A percentile compares a stretch with the other conserved stretches of the same genome.
Conservation (phyloP, 129 eudicot species). For the Tagetes erecta region DNA sequence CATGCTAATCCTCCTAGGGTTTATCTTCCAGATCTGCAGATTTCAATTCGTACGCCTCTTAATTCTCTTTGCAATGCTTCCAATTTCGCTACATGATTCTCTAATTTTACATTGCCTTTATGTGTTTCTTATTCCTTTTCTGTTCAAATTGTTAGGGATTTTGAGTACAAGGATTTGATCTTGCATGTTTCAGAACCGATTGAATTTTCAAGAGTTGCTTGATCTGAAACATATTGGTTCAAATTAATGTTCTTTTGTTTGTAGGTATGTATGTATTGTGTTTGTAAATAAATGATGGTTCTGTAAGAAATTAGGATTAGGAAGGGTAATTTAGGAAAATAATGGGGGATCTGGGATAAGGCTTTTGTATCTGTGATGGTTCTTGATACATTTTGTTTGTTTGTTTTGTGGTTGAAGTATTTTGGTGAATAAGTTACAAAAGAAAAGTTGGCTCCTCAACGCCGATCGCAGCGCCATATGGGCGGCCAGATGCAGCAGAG, state of each 20-base stretch:
- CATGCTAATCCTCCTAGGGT: slow-evolving; percentile 22
- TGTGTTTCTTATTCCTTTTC: not conserved
- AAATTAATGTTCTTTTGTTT: slow-evolving; percentile 10
- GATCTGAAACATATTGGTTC: slow-evolving; percentile 23
- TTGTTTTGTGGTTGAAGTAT: slow-evolving; percentile 27
- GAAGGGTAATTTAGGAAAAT: not conserved
- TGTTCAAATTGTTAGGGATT: slow-evolving; percentile 23
- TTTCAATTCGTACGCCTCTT: slow-evolving; percentile 22
- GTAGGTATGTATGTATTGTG: slow-evolving; percentile 24
- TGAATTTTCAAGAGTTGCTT: slow-evolving; percentile 20
- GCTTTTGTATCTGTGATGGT: not conserved
- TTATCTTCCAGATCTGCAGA: slow-evolving; percentile 31
- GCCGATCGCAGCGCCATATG: slow-evolving; percentile 97
- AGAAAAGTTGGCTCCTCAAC: slow-evolving; percentile 90
- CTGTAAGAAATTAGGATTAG: not conserved
- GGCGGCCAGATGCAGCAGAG: slow-evolving; percentile 99
- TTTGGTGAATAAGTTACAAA: slow-evolving; percentile 15
- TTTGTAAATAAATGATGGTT: too few relatives aligned
- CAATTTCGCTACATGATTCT: not conserved
- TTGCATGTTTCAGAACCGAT: slow-evolving; percentile 32
- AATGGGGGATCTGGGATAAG: not conserved
- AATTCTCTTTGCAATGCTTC: slow-evolving; percentile 6
- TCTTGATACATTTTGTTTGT: slow-evolving; percentile 3
- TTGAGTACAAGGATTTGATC: slow-evolving; percentile 23
- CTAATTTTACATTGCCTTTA: not conserved